phyloP scores from a whole-genome alignment of 1,284 basidiomycete genomes.

The Cutaneotrichosporon sp. region DNA sequence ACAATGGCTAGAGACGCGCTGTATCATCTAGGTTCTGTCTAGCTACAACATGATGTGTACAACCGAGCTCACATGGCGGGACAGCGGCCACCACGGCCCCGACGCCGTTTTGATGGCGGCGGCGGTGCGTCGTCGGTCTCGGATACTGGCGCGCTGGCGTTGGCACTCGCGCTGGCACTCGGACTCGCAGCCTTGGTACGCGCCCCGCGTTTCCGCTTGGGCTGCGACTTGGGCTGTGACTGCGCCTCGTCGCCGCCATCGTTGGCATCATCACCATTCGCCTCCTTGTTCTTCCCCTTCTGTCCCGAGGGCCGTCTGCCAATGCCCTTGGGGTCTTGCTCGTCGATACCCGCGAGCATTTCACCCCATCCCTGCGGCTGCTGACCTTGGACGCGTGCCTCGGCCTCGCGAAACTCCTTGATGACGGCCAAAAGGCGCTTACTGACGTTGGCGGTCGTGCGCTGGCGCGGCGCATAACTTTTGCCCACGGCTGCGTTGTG shows the following conservation, averaged over 20 bases:
- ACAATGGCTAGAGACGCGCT: neutral
- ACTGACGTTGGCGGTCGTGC: slow-evolving; percentile 68
- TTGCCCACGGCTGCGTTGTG: slow-evolving; percentile 53
- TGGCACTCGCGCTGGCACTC: no score
- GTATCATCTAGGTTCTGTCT: neutral
- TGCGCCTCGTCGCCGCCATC: neutral
- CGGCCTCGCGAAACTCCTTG: slow-evolving; percentile 66
- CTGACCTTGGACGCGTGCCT: slow-evolving; percentile 30
- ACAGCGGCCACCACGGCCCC: no score
- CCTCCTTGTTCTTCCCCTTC: neutral
- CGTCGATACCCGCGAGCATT: slow-evolving; percentile 44
- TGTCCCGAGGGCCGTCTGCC: no score
- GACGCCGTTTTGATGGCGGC: no score
- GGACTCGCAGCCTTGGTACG: no score
- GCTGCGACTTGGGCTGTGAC: neutral
- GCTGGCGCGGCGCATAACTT: slow-evolving; percentile 63
- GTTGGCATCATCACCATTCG: neutral
- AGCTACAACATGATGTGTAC: neutral
- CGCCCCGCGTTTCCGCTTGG: neutral
- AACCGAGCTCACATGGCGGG: no score
- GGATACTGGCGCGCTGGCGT: no score
- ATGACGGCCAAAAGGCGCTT: slow-evolving; percentile 88
- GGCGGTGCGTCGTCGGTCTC: no score
- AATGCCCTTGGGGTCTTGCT: neutral
- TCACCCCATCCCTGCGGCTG: slow-evolving; percentile 33